These are phyloP conservation scores for Tarenaya hassleriana DNA, from an alignment of 345 rosid species.

Conservation along the genomic window DNA sequence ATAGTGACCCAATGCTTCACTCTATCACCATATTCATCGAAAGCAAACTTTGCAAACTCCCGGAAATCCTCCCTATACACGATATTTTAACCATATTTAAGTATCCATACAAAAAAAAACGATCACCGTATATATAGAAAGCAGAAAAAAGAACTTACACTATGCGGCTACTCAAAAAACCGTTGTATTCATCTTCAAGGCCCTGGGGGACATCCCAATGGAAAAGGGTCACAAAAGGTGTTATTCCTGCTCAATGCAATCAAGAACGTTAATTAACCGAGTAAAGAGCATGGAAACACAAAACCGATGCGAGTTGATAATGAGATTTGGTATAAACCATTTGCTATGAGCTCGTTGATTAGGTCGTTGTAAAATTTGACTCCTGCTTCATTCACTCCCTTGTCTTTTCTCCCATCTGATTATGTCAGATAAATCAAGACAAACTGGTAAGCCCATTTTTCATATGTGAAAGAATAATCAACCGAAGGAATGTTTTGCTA, in stretches of 20 bases:
- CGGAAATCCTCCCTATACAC: slow-evolving; percentile 26
- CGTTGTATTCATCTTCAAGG: slow-evolving; percentile 29
- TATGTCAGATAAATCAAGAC: background rate
- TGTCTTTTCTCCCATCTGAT: slow-evolving; percentile 40
- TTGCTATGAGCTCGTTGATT: slow-evolving; percentile 39
- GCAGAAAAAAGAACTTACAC: slow-evolving; percentile 19
- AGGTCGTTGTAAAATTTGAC: slow-evolving; percentile 48
- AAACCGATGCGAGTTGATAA: background rate
- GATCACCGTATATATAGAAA: background rate
- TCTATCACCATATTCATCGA: slow-evolving; percentile 38
- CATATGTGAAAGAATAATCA: background rate
- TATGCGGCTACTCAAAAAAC: slow-evolving; percentile 26
- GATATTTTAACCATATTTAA: background rate
- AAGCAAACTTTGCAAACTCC: slow-evolving; percentile 26
- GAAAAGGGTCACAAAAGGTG: slow-evolving; percentile 30
- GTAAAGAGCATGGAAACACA: background rate
- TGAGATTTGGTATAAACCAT: slow-evolving; percentile 26
- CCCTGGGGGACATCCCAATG: slow-evolving; percentile 36
- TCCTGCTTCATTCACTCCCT: slow-evolving; percentile 39
- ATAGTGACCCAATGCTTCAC: slow-evolving; percentile 54
- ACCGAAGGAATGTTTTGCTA: background rate
- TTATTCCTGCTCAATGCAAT: slow-evolving; percentile 22
- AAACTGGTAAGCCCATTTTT: background rate
- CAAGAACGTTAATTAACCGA: background rate
- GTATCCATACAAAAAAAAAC: background rate